A percentile compares a stretch with the other conserved stretches of the same genome.
These are phyloP conservation scores for Rubia yunnanensis DNA, from an alignment of 257 asterid species.

Conservation along the genomic window DNA sequence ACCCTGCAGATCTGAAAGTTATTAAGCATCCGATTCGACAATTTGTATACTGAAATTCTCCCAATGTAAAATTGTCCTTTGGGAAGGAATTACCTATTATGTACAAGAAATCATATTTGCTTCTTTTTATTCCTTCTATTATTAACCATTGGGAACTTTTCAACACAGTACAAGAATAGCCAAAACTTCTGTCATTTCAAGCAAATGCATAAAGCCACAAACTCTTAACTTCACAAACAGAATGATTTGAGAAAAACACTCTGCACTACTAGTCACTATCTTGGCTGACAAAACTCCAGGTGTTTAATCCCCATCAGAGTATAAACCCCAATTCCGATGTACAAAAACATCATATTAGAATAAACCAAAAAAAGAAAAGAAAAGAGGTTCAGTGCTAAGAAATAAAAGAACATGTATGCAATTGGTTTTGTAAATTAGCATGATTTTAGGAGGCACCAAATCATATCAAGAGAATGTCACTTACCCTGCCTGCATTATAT, in stretches of 20 bases:
- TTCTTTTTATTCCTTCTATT: background rate
- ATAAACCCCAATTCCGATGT: background rate
- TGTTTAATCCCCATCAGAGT: background rate
- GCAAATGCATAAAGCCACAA: background rate
- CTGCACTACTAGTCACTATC: background rate
- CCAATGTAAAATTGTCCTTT: background rate
- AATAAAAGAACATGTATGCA: background rate
- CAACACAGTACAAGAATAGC: background rate
- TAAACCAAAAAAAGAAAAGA: background rate
- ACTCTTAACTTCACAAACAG: background rate
- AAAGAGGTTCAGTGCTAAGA: background rate
- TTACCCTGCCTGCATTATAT: slow-evolving; percentile 69
- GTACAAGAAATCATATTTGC: background rate
- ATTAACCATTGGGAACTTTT: background rate
- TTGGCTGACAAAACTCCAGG: background rate
- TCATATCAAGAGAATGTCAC: background rate
- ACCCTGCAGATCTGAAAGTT: background rate
- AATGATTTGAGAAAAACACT: background rate
- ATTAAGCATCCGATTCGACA: background rate
- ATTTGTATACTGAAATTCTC: slow-evolving; percentile 1
- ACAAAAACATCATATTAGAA: background rate
- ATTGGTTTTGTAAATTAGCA: background rate
- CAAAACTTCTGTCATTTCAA: background rate
- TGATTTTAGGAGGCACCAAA: background rate
- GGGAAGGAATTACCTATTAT: background rate